These are phyloP conservation scores for Neurospora terricola DNA, from an alignment of 495 filamentous ascomycete genomes.

Conservation along the genomic window DNA sequence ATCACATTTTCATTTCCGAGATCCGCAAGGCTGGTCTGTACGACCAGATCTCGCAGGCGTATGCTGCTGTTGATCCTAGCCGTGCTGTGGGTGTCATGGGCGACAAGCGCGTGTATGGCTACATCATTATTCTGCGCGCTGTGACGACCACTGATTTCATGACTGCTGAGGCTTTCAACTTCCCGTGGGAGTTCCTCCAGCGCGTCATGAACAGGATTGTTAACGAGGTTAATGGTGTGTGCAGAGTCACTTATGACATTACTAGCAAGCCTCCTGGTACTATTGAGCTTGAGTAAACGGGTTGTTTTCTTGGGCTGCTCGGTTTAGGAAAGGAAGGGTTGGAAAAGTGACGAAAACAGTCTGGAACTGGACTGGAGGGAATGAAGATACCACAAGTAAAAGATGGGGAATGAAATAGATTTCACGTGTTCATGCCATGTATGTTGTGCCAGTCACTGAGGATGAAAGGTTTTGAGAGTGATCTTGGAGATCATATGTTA, in stretches of 20 bases:
- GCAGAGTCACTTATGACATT: constrained; percentile 42
- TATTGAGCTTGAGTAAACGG: constrained; percentile 59
- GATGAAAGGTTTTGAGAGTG: not conserved
- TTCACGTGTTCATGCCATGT: not conserved
- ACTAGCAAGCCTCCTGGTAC: constrained; percentile 77
- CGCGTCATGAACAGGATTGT: constrained; percentile 62
- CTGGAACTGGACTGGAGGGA: not conserved
- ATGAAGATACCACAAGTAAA: not conserved
- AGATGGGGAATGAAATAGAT: not conserved
- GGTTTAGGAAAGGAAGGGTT: not conserved
- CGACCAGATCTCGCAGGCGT: constrained; percentile 52
- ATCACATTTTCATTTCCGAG: constrained; percentile 80
- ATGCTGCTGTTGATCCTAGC: constrained; percentile 61
- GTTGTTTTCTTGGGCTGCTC: not conserved
- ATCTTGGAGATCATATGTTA: not conserved
- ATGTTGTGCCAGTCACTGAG: not conserved
- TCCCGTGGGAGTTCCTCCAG: constrained; percentile 56
- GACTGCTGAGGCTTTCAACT: constrained; percentile 62
- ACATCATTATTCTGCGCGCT: constrained; percentile 48
- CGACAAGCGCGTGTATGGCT: constrained; percentile 41
- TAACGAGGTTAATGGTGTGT: constrained; percentile 69
- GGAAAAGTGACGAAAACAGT: not conserved
- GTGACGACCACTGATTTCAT: constrained; percentile 69
- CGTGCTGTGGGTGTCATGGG: constrained; percentile 64
- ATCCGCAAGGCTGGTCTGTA: constrained; percentile 81